Base-by-base conservation (phyloP, 1,139 yeast genomes). In the Geotrichum citri-aurantii region DNA sequence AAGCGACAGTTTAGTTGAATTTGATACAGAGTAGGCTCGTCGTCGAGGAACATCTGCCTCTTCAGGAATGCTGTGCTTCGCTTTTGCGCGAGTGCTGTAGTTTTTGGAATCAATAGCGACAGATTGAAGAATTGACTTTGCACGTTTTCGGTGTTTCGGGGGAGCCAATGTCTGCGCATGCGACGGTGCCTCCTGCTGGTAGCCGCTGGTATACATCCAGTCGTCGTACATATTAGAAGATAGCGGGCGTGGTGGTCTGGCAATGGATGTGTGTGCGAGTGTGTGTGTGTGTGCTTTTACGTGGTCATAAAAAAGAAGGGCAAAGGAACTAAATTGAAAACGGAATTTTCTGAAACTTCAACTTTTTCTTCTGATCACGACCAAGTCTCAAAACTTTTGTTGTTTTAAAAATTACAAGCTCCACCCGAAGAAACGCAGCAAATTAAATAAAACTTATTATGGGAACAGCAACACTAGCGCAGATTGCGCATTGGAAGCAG, bases 401-500 rank as follows among this genome's bases (percentile, higher is more conserved):
- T 4, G 11, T 5, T 5, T 5, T 5, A 40, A 40, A 40, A 40
- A n/a, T 8, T 21, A 7, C 6, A 26, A 14, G 49, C 24, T n/a
- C n/a, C 6, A 46, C n/a, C 3, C 24, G 21, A 21, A 10, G 26
- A 31, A 26, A 26, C 7, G 19, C 49, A 21, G 14, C 8, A 24
- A 6, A 46, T 24, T 5, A 14, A 46, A 19, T 4, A 46, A 12
- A 26, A 24, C 14, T 19, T 21, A 46, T 3, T n/a, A 24, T 46
- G 44, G 44, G 3, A n/a, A 37, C 29, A 48, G 40, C 55, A 24
- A 26, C 42, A 14, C 49, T 24, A 31, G 62, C 61, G 42, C 53
- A 56, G 40, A 60, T 62, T 23, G 57, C 57, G 19, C 62, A 66
- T 62, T 75, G 77, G 78, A 74, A 77, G 61, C 56, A 60, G 17